These are phyloP conservation scores for Piromyces finnis DNA, from an alignment of 192 early-diverging fungal species.

Conservation along the genomic window DNA sequence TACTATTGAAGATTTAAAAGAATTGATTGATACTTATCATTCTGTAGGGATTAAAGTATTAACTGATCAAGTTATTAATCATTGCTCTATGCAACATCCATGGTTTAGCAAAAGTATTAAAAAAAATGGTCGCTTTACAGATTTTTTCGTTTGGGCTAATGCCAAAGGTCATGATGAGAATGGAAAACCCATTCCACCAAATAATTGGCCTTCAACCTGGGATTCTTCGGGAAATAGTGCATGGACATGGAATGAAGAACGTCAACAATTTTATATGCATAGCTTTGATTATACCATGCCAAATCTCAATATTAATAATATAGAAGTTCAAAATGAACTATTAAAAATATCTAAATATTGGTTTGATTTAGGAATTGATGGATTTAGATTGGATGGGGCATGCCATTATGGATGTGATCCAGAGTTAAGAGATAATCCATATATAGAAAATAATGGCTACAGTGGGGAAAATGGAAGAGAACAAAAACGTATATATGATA, in stretches of 20 bases:
- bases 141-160: background rate
- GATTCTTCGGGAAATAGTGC: background rate
- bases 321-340: background rate
- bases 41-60: background rate
- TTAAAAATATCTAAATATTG: background rate
- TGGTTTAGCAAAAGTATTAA: background rate
- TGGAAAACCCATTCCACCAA: background rate
- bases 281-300: background rate
- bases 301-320: background rate
- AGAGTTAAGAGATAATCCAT: background rate
- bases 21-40: background rate
- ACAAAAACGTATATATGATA: background rate
- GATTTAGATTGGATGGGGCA: background rate
- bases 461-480: background rate
- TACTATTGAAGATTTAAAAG: background rate
- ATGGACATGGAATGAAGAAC: background rate
- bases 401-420: background rate
- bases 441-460: background rate
- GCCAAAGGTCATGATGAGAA: background rate
- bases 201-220: background rate
- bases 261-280: background rate
- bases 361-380: background rate
- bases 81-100: background rate
- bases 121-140: background rate
- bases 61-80: background rate